Evolutionary conservation across 495 filamentous ascomycete genomes (phyloP).

Genomic region (Penicillium malachiteum): DNA sequence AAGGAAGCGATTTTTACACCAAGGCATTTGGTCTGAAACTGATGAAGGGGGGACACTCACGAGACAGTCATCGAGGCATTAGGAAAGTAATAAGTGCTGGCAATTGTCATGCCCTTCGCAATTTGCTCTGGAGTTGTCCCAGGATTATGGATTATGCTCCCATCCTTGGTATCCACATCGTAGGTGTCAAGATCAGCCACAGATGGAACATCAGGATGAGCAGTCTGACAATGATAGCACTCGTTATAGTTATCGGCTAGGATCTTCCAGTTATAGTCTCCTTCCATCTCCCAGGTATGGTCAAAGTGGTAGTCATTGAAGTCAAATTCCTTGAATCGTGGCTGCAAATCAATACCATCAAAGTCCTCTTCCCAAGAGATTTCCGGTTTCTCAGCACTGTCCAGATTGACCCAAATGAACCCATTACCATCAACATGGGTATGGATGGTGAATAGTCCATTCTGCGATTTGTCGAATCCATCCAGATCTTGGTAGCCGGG

Average conservation of each 20-base stretch:
- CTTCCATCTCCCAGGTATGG: conserved; percentile 47
- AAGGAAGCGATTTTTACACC: not conserved
- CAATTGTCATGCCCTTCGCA: conserved; percentile 27
- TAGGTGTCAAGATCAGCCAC: conserved; percentile 38
- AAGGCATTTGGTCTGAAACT: too few relatives aligned
- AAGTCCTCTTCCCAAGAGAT: conserved; percentile 44
- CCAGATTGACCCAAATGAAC: conserved; percentile 52
- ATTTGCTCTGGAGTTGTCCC: conserved; percentile 34
- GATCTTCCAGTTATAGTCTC: conserved; percentile 52
- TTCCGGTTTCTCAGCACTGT: conserved; percentile 35
- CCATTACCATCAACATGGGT: conserved; percentile 44
- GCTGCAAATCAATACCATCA: conserved; percentile 36
- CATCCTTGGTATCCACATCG: conserved; percentile 35
- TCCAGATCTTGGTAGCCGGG: conserved; percentile 50
- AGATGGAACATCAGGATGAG: conserved; percentile 42
- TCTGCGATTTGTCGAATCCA: conserved; percentile 53
- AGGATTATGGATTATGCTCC: conserved; percentile 39
- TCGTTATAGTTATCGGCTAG: conserved; percentile 53
- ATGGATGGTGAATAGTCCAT: conserved; percentile 42
- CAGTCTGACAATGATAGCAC: conserved; percentile 48
- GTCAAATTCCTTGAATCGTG: conserved; percentile 36
- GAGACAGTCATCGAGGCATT: conserved; percentile 45
- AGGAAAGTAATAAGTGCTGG: conserved; percentile 44
- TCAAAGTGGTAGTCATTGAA: conserved; percentile 48
- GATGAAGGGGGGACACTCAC: conserved; percentile 25